These are phyloP conservation scores for Somion occarium DNA, from an alignment of 1,284 basidiomycete genomes.

Conservation along the genomic window DNA sequence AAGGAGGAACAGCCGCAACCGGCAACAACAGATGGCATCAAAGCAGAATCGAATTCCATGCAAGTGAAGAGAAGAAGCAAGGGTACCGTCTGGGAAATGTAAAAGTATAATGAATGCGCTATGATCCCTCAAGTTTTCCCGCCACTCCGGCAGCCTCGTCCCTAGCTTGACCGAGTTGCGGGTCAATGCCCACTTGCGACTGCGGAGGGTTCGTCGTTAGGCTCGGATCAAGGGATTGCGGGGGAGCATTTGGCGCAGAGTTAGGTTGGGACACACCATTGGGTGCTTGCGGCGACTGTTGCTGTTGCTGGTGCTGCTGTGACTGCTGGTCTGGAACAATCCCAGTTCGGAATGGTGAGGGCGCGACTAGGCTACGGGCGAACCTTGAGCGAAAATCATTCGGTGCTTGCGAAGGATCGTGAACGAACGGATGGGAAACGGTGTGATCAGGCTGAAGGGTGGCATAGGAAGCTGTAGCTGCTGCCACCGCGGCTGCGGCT, in stretches of 20 bases:
- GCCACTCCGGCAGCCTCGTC: conserved; percentile 33
- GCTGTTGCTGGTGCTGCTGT: conserved; percentile 33
- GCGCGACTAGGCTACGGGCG: conserved; percentile 57
- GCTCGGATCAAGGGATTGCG: conserved; percentile 42
- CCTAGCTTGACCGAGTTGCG: conserved; percentile 31
- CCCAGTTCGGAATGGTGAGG: conserved; percentile 54
- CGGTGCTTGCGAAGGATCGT: conserved; percentile 23
- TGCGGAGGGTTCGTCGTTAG: conserved; percentile 20
- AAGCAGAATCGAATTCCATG: too few species aligned
- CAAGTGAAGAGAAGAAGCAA: too few species aligned
- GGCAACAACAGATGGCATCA: too few species aligned
- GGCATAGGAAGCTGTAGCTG: conserved; percentile 8
- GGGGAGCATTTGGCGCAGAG: background rate
- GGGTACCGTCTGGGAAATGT: too few species aligned
- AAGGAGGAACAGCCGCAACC: too few species aligned
- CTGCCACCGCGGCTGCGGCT: conserved; percentile 27
- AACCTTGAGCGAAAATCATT: conserved; percentile 70
- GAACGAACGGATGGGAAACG: conserved; percentile 19
- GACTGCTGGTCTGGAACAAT: conserved; percentile 20
- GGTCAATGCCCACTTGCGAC: conserved; percentile 22
- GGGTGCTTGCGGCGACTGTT: conserved; percentile 14
- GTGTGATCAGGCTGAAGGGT: conserved; percentile 17
- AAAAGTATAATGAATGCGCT: too few species aligned
- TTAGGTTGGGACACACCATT: background rate
- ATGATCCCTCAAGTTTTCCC: conserved; percentile 20